Conservation (phyloP, 257 asterid genomes). For the Ocimum tenuiflorum region DNA sequence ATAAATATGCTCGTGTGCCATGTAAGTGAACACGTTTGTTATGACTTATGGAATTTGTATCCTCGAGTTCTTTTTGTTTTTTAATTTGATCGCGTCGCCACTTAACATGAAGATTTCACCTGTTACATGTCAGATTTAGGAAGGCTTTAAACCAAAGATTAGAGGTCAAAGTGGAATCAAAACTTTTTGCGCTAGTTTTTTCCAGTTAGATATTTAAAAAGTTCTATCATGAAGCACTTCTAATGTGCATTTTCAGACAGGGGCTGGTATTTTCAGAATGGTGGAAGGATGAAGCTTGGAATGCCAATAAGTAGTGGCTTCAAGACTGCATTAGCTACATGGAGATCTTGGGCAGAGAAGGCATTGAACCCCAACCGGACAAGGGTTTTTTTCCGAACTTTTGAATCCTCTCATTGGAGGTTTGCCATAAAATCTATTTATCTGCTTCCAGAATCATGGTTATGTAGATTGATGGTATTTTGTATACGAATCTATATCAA, state of each 20-base stretch:
- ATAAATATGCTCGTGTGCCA: neutral
- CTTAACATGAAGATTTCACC: neutral
- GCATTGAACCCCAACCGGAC: slow-evolving; percentile 53
- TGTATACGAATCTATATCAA: neutral
- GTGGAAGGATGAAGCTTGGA: slow-evolving; percentile 77
- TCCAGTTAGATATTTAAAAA: neutral
- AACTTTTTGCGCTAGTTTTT: neutral
- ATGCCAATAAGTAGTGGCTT: slow-evolving; percentile 65
- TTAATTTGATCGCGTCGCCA: neutral
- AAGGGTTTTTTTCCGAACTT: slow-evolving; percentile 70
- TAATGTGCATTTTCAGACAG: slow-evolving; percentile 67
- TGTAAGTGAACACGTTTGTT: neutral
- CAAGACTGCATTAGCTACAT: slow-evolving; percentile 58
- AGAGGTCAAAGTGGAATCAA: neutral
- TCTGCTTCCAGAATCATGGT: too few species aligned
- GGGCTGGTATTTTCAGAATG: slow-evolving; percentile 91
- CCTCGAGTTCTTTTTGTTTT: neutral
- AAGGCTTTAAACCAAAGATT: neutral
- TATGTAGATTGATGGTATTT: too few species aligned
- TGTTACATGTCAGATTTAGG: neutral
- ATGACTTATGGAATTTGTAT: neutral
- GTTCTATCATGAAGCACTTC: slow-evolving; percentile 22
- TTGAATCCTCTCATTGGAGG: slow-evolving; percentile 94
- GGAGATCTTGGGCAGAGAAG: slow-evolving; percentile 75
- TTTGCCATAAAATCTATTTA: slow-evolving; percentile 23